Evolutionary conservation across 2,329 filamentous ascomycete species (phyloP), one percentile per base, ranked within the genome.

Genomic region (Claviceps sp.): DNA sequence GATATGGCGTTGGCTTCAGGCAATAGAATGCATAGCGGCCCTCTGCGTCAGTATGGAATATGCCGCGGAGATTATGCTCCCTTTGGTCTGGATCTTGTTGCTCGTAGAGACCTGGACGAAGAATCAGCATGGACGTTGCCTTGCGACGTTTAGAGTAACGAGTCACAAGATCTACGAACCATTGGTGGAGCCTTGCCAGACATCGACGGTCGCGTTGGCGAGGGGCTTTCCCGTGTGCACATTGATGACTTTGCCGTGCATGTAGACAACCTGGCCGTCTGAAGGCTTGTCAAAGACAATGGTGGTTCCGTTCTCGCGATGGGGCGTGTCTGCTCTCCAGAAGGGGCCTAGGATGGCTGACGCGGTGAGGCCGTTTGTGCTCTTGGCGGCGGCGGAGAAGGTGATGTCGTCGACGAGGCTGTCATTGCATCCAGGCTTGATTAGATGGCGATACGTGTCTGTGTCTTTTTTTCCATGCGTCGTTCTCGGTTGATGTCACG

Each of bases 341-440:
- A 95, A 95, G 1, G 88, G 88, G 0, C 88, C 88, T 0, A 95
- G 77, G 57, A 95, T 88, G 42, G 88, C 82, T 4, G 85, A 86
- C 2, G 86, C 79, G 5, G 87, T 93, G 11, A 81, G 73, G 14
- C 70, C 62, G 14, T 71, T 70, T 41, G 62, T 56, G 38, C 62
- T 59, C 49, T 69, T 69, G 51, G 74, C 70, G 48, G 76, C 75
- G 16, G 61, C 57, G 49, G 80, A 82, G 69, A 82, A 85, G 52
- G 85, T 87, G 62, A 93, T 91, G 64, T 91, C 86, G 65, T 91
- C 87, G 47, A 90, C 85, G 4, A 86, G 77, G 20, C 72, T 75
- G 50, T n/a, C 9, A 11, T 34, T 26, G 30, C 13, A 44, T 13
- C 14, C 13, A 40, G 13, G n/a, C 14, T n/a, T 8, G 7, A 40